These are phyloP conservation scores for Carpinus viminea DNA, from an alignment of 306 rosid genomes.

Conservation along the genomic window DNA sequence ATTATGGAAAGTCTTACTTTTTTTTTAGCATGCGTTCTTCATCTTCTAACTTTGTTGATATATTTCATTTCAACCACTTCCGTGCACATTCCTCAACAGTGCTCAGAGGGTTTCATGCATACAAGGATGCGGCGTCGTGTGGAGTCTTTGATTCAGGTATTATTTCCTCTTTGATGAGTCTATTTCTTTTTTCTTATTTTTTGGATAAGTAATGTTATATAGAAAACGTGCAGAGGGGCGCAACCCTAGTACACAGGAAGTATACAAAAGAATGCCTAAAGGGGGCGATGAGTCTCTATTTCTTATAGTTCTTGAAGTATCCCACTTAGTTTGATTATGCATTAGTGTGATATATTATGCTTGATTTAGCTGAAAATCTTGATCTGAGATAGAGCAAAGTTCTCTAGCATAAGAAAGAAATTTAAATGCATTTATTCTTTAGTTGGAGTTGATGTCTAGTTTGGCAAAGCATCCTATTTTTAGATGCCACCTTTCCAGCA, in stretches of 20 bases:
- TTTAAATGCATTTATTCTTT: background rate
- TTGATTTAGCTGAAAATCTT: background rate
- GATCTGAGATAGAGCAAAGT: background rate
- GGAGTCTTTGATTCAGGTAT: slow-evolving; percentile 90
- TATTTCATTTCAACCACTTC: slow-evolving; percentile 13
- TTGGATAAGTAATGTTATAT: too few relatives aligned
- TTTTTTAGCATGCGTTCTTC: background rate
- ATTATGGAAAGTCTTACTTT: background rate
- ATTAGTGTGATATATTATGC: slow-evolving; percentile 15
- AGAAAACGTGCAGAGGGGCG: too few relatives aligned
- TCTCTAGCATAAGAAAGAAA: background rate
- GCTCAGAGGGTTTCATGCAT: slow-evolving; percentile 99
- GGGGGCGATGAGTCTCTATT: background rate
- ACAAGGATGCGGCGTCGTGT: slow-evolving; percentile 99
- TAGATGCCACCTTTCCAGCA: background rate
- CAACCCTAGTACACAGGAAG: too few relatives aligned
- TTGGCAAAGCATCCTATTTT: background rate
- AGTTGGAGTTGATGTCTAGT: background rate
- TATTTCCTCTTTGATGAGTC: slow-evolving; percentile 17
- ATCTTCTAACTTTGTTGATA: background rate
- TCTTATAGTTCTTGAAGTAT: background rate
- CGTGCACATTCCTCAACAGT: slow-evolving; percentile 48
- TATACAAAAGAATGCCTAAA: too few relatives aligned
- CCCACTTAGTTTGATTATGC: slow-evolving; percentile 11
- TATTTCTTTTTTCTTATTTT: too few relatives aligned